Conservation (phyloP, 73 alveolate genomes). For the Uronychia setigera region DNA sequence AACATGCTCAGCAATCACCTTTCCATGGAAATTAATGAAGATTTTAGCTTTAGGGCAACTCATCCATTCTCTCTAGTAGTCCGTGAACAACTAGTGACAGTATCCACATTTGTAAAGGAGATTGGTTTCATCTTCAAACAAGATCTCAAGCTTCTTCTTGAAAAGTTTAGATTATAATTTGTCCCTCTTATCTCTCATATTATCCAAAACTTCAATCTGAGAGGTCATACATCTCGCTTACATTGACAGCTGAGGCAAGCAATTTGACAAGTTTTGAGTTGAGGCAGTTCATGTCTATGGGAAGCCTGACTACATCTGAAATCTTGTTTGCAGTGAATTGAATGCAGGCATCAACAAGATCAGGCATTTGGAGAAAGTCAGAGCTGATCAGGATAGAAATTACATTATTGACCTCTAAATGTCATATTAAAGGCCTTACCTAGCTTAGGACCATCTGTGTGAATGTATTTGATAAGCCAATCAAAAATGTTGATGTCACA, state of each 20-base stretch:
- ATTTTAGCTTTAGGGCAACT: conserved; percentile 37
- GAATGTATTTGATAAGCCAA: conserved; percentile 72
- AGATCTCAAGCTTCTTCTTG: conserved; percentile 30
- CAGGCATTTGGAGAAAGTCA: conserved; percentile 63
- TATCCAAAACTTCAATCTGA: conserved; percentile 43
- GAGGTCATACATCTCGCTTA: conserved; percentile 34
- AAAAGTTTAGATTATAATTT: conserved; percentile 28
- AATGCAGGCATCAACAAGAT: conserved; percentile 59
- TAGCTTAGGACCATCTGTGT: conserved; percentile 47
- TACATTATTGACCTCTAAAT: conserved; percentile 49
- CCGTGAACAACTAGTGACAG: conserved; percentile 33
- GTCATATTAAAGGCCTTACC: conserved; percentile 16
- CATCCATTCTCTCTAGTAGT: conserved; percentile 41
- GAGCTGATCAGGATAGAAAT: conserved; percentile 68
- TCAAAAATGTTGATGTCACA: conserved; percentile 76
- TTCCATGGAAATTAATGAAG: conserved; percentile 21
- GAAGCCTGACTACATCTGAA: conserved; percentile 64
- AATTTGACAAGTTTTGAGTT: conserved; percentile 28
- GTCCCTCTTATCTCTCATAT: conserved; percentile 34
- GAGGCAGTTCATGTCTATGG: conserved; percentile 77
- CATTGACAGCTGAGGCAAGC: conserved; percentile 30
- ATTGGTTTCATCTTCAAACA: conserved; percentile 33
- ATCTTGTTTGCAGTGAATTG: conserved; percentile 50
- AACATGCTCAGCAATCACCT: conserved; percentile 27
- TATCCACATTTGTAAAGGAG: conserved; percentile 15